These are phyloP conservation scores for Pharnaceum exiguum DNA, from an alignment of 148 eudicot species.

Conservation along the genomic window DNA sequence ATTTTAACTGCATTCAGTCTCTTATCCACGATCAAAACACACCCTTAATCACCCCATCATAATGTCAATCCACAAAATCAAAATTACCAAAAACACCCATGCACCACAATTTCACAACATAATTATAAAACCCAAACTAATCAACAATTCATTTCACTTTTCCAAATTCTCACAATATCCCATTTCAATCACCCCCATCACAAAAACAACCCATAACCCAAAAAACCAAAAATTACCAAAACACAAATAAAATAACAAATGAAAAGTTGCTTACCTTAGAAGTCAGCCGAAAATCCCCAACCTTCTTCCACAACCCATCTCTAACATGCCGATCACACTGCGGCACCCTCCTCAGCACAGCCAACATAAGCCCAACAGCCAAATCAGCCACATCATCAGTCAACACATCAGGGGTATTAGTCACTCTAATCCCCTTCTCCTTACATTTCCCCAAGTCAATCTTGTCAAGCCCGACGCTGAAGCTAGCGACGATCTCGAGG, in stretches of 20 bases:
- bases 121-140: background rate
- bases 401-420: constrained; percentile 78
- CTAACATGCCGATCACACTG: constrained; percentile 71
- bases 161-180: too few species aligned
- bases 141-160: too few species aligned
- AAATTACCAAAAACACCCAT: background rate
- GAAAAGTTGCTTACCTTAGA: constrained; percentile 54
- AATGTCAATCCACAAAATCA: too few species aligned
- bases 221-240: background rate
- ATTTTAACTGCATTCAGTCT: too few species aligned
- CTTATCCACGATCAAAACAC: too few species aligned
- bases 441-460: constrained; percentile 64
- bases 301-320: constrained; percentile 68
- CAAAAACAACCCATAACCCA: background rate
- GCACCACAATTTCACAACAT: background rate
- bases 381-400: constrained; percentile 90
- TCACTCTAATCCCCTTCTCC: constrained; percentile 74
- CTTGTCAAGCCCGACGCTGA: constrained; percentile 78
- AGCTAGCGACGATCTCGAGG: constrained; percentile 71
- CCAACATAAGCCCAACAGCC: constrained; percentile 67
- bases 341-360: constrained; percentile 56
- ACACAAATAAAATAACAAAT: background rate
- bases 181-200: too few species aligned
- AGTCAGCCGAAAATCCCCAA: constrained; percentile 75
- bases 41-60: background rate